phyloP scores from a whole-genome alignment of 1,284 basidiomycete genomes.

The Rhizopogon hawkerae region DNA sequence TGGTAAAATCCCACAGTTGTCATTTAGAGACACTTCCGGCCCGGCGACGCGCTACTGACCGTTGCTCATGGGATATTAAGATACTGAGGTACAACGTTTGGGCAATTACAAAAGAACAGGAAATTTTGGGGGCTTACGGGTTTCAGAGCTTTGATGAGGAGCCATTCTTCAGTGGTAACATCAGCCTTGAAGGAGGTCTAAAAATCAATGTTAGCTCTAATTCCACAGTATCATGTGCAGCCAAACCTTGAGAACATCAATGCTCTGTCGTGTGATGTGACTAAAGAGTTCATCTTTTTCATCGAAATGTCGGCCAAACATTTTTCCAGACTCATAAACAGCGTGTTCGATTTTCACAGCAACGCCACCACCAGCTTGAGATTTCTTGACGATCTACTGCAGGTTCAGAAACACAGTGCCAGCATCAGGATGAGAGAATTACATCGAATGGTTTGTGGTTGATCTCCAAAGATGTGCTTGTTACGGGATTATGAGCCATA shows the following conservation, averaged over 20 bases:
- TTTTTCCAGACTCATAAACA: constrained; percentile 90
- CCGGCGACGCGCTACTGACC: not conserved
- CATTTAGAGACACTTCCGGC: not conserved
- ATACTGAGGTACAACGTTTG: constrained; percentile 22
- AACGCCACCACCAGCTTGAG: constrained; percentile 90
- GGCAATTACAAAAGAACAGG: not conserved
- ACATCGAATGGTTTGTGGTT: constrained; percentile 82
- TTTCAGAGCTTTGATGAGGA: constrained; percentile 89
- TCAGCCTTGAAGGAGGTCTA: constrained; percentile 84
- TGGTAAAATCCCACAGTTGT: constrained; percentile 3
- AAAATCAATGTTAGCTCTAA: constrained; percentile 3
- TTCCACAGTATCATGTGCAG: not conserved
- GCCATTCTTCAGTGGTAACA: constrained; percentile 89
- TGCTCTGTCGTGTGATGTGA: constrained; percentile 84
- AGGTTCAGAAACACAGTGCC: constrained; percentile 13
- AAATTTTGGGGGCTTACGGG: constrained; percentile 40
- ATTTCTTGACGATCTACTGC: constrained; percentile 77
- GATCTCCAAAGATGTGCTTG: constrained; percentile 88
- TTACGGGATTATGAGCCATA: constrained; percentile 7
- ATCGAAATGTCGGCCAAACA: constrained; percentile 92
- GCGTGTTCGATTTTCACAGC: constrained; percentile 99
- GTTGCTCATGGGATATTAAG: constrained; percentile 37
- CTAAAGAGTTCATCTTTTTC: constrained; percentile 94
- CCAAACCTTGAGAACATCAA: constrained; percentile 85
- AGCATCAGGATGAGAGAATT: constrained; percentile 18